Conservation (phyloP, 2,329 filamentous ascomycete genomes). For the Colletotrichum sp. region DNA sequence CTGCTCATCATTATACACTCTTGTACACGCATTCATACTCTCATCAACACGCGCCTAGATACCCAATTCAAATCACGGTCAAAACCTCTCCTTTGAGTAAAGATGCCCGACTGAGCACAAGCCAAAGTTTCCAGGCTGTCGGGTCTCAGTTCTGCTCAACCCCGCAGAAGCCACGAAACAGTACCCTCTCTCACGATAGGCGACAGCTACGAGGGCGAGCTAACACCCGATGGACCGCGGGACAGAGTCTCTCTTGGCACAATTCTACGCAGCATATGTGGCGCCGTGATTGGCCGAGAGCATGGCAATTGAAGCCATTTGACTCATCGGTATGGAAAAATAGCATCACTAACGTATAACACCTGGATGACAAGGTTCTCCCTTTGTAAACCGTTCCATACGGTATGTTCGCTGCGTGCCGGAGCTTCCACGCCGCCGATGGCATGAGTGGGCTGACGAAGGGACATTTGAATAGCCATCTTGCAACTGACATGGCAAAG, state of each 20-base stretch:
- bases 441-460: not conserved
- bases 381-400: not conserved
- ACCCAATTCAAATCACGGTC: not conserved
- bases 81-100: not conserved
- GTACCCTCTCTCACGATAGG: not conserved
- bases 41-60: not conserved
- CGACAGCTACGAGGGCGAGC: not conserved
- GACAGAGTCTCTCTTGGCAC: not conserved
- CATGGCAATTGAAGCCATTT: not conserved
- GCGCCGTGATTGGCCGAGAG: not conserved
- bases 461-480: not conserved
- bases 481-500: not conserved
- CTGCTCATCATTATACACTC: not conserved
- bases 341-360: not conserved
- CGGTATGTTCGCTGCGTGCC: not conserved
- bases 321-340: not conserved
- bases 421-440: not conserved
- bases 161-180: not conserved
- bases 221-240: not conserved
- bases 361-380: not conserved
- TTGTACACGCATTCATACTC: not conserved
- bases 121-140: not conserved
- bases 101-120: not conserved
- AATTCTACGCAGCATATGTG: not conserved
- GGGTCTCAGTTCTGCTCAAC: not conserved